Conservation (phyloP, 2,329 filamentous ascomycete genomes). For the Aureobasidium sp. region DNA sequence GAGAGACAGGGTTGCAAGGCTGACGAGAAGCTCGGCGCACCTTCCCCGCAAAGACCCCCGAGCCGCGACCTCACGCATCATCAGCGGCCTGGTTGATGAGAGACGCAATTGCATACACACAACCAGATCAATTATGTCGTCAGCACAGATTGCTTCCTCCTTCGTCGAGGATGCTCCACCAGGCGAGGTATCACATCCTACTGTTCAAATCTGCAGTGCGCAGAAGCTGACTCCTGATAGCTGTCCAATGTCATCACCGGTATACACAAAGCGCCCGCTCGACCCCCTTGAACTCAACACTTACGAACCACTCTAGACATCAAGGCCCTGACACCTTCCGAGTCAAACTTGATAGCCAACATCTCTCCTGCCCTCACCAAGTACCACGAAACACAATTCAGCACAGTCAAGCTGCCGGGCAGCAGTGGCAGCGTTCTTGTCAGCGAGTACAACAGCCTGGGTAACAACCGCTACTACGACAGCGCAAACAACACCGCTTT, state of each 20-base stretch:
- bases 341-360: constrained; percentile 59
- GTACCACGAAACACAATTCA: constrained; percentile 94
- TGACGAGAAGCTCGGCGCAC: constrained; percentile 1
- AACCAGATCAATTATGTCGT: constrained; percentile 18
- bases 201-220: constrained; percentile 18
- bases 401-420: constrained; percentile 81
- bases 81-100: background rate
- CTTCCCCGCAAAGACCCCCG: constrained; percentile 4
- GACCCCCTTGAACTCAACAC: background rate
- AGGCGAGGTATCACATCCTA: constrained; percentile 65
- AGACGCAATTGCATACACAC: background rate
- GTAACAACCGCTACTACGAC: constrained; percentile 80
- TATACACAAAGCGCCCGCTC: constrained; percentile 38
- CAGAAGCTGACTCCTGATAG: constrained; percentile 41
- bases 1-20: background rate
- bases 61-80: constrained; percentile 9
- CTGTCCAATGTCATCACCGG: constrained; percentile 83
- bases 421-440: constrained; percentile 66
- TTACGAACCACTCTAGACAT: constrained; percentile 57
- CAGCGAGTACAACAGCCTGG: constrained; percentile 78
- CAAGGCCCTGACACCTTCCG: constrained; percentile 71
- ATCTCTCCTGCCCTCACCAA: constrained; percentile 80
- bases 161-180: constrained; percentile 93
- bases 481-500: constrained; percentile 83
- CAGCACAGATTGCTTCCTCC: constrained; percentile 48